A percentile compares a stretch with the other conserved stretches of the same genome.
phyloP scores from a whole-genome alignment of 345 rosid genomes.

The Eucalyptus sp. region DNA sequence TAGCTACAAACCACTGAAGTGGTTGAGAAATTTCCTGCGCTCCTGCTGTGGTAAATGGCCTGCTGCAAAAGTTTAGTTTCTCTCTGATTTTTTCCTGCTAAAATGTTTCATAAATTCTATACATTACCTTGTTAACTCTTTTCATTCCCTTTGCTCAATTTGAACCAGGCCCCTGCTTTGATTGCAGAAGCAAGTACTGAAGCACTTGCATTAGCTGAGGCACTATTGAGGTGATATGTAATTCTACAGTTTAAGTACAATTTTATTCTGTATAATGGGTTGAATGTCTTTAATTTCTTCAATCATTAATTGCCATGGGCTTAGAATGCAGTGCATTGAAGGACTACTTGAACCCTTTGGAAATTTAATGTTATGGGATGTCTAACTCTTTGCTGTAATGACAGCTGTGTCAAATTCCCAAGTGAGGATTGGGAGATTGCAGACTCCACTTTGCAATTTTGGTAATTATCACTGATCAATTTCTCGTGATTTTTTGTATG shows the following conservation, averaged over 20 bases:
- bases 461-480: slow-evolving; percentile 22
- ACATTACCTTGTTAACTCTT: not conserved
- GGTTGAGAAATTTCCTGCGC: not conserved
- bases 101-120: not conserved
- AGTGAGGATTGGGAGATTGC: slow-evolving; percentile 97
- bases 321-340: not conserved
- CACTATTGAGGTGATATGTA: slow-evolving; percentile 58
- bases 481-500: not conserved
- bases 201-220: slow-evolving; percentile 62
- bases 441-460: slow-evolving; percentile 95
- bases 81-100: not conserved
- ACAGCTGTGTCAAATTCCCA: slow-evolving; percentile 88
- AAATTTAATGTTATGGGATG: not conserved
- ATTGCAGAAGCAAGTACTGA: slow-evolving; percentile 81
- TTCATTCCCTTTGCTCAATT: not conserved
- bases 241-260: not conserved
- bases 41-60: not conserved
- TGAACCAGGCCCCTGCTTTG: slow-evolving; percentile 68
- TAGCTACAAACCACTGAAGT: not conserved
- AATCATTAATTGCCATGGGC: not conserved
- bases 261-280: not conserved
- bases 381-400: slow-evolving; percentile 6
- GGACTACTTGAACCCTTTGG: not conserved
- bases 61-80: not conserved
- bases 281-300: not conserved